phyloP scores from a whole-genome alignment of 441 rosid species.

The Corymbia citriodora region DNA sequence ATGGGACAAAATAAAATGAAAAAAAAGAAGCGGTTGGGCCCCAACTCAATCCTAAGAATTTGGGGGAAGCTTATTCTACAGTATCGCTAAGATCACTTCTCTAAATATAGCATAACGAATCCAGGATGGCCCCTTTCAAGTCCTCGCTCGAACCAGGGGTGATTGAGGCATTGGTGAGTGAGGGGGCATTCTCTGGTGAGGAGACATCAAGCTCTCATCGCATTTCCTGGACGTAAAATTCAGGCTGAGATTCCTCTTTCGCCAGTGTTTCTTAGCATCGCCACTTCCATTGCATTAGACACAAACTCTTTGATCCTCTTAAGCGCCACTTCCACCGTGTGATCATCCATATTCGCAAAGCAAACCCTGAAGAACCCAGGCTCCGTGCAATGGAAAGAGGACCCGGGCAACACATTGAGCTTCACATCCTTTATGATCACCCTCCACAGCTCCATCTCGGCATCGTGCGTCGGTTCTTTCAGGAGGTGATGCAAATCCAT shows the following conservation, averaged over 20 bases:
- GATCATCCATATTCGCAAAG: conserved; percentile 59
- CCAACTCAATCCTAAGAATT: not conserved
- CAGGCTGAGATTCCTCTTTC: conserved; percentile 14
- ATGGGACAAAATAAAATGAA: not conserved
- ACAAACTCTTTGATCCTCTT: conserved; percentile 34
- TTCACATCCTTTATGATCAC: conserved; percentile 37
- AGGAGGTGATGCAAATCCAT: conserved; percentile 45
- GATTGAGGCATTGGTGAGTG: conserved; percentile 49
- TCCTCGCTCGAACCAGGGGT: conserved; percentile 35
- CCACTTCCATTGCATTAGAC: not conserved
- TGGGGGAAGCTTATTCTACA: not conserved
- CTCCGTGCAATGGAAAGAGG: conserved; percentile 42
- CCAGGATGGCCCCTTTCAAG: not conserved
- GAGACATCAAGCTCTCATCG: conserved; percentile 34
- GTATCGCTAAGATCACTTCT: too few relatives aligned
- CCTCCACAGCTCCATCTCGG: conserved; percentile 37
- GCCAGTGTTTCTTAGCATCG: conserved; percentile 1
- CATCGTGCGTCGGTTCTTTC: conserved; percentile 19
- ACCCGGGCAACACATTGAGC: conserved; percentile 60
- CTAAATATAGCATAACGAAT: too few relatives aligned
- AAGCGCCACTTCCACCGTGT: conserved; percentile 31
- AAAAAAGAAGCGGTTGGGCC: not conserved
- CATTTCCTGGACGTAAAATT: conserved; percentile 27
- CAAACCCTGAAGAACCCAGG: conserved; percentile 68
- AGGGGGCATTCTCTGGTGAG: conserved; percentile 32